These are phyloP conservation scores for Nitzschia sp. DNA, from an alignment of 108 stramenopile genomes.

Conservation along the genomic window DNA sequence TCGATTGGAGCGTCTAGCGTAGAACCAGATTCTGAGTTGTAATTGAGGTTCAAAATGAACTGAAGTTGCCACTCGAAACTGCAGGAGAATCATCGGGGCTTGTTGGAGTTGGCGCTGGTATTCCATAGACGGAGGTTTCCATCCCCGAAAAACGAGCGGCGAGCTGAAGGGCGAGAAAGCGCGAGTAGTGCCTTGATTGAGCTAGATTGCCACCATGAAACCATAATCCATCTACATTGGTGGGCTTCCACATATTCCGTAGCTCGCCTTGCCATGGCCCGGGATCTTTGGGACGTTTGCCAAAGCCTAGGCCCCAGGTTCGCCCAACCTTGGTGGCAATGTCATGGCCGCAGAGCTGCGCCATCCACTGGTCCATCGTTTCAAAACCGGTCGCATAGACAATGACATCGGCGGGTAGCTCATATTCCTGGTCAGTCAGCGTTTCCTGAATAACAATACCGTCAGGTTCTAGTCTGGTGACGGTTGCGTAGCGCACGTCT, in stretches of 20 bases:
- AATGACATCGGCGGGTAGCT: constrained; percentile 31
- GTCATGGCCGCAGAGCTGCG: constrained; percentile 23
- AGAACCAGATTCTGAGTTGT: not conserved
- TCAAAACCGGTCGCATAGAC: constrained; percentile 43
- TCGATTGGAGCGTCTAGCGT: not conserved
- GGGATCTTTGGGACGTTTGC: constrained; percentile 29
- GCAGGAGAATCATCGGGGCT: no score
- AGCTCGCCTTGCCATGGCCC: constrained; percentile 40
- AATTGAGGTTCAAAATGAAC: no score
- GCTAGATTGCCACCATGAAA: constrained; percentile 33
- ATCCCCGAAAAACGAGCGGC: constrained; percentile 9
- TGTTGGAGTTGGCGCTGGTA: no score
- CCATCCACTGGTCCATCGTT: constrained; percentile 26
- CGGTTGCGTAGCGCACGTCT: constrained; percentile 15
- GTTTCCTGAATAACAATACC: constrained; percentile 28
- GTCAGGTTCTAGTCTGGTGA: constrained; percentile 23
- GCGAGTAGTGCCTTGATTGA: constrained; percentile 23
- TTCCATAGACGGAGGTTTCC: not conserved
- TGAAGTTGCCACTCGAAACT: no score
- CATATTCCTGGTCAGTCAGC: constrained; percentile 2
- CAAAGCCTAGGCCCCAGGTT: constrained; percentile 27
- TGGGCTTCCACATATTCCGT: constrained; percentile 39
- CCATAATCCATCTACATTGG: constrained; percentile 25
- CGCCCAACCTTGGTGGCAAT: constrained; percentile 30
- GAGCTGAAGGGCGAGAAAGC: constrained; percentile 21